phyloP scores from a whole-genome alignment of 306 rosid species.

The Datisca glomerata region DNA sequence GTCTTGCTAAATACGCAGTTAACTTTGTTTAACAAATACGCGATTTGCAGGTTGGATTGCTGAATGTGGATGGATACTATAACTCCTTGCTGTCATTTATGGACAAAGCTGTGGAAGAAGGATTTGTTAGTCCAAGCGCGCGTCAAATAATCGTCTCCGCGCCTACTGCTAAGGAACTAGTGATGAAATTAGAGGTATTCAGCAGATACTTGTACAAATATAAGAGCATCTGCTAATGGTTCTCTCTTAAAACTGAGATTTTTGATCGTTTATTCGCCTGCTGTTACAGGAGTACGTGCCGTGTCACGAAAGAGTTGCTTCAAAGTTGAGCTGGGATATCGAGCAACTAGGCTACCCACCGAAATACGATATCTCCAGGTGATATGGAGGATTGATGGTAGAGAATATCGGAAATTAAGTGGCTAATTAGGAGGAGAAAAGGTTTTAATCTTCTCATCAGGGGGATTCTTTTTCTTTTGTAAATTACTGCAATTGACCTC shows the following conservation, averaged over 20 bases:
- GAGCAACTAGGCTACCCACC: too few relatives aligned
- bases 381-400: too few relatives aligned
- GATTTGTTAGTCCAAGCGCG: conserved; percentile 50
- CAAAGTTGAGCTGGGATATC: conserved; percentile 62
- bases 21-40: too few relatives aligned
- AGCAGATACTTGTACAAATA: conserved; percentile 10
- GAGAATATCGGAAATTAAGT: too few relatives aligned
- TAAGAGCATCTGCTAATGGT: too few relatives aligned
- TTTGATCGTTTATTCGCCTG: conserved; percentile 11
- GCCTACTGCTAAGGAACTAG: conserved; percentile 50
- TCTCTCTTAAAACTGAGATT: too few relatives aligned
- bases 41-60: conserved; percentile 56
- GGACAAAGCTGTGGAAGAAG: conserved; percentile 75
- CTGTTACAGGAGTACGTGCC: conserved; percentile 47
- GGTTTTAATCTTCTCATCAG: too few relatives aligned
- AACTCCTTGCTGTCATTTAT: conserved; percentile 52
- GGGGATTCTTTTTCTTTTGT: too few relatives aligned
- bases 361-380: too few relatives aligned
- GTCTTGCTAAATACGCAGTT: too few relatives aligned
- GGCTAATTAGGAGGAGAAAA: too few relatives aligned
- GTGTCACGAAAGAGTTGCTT: conserved; percentile 60
- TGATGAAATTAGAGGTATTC: conserved; percentile 60
- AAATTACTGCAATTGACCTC: too few relatives aligned
- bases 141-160: conserved; percentile 71
- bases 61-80: conserved; percentile 71